Percentiles rank a stretch among this genome's conserved stretches.
These are phyloP conservation scores for Zostera marina DNA, from an alignment of 116 monocot genomes.

Conservation along the genomic window DNA sequence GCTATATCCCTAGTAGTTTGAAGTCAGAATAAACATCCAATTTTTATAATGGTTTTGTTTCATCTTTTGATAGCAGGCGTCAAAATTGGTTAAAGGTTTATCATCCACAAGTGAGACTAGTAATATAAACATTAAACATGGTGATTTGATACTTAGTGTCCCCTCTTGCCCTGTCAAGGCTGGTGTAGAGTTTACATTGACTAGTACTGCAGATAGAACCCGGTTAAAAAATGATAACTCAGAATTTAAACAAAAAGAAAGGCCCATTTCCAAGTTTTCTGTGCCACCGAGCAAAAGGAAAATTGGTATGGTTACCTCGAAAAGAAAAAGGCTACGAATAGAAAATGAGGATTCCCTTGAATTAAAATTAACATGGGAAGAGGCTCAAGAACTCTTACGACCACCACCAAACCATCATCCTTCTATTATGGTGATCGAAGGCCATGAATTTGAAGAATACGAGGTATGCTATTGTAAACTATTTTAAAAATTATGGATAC, in stretches of 20 bases:
- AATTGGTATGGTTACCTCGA: slow-evolving; percentile 34
- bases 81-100: slow-evolving; percentile 31
- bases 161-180: slow-evolving; percentile 22
- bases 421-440: slow-evolving; percentile 53
- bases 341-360: slow-evolving; percentile 80
- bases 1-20: no score
- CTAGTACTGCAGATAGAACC: slow-evolving; percentile 17
- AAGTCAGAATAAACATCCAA: not conserved
- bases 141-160: slow-evolving; percentile 15
- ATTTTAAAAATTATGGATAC: no score
- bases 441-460: slow-evolving; percentile 87
- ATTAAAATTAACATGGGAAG: slow-evolving; percentile 82
- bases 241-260: slow-evolving; percentile 44
- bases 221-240: slow-evolving; percentile 25
- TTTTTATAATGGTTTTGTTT: not conserved
- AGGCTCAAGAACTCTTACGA: slow-evolving; percentile 70
- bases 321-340: slow-evolving; percentile 62
- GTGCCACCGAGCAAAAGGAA: slow-evolving; percentile 32
- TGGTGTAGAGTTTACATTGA: slow-evolving; percentile 19
- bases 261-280: slow-evolving; percentile 16
- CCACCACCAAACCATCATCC: slow-evolving; percentile 41
- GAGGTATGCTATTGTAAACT: slow-evolving; percentile 30
- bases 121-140: slow-evolving; percentile 14
- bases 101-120: slow-evolving; percentile 26
- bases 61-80: slow-evolving; percentile 13